Conservation (phyloP, 345 rosid species). For the Turnera subulata region DNA sequence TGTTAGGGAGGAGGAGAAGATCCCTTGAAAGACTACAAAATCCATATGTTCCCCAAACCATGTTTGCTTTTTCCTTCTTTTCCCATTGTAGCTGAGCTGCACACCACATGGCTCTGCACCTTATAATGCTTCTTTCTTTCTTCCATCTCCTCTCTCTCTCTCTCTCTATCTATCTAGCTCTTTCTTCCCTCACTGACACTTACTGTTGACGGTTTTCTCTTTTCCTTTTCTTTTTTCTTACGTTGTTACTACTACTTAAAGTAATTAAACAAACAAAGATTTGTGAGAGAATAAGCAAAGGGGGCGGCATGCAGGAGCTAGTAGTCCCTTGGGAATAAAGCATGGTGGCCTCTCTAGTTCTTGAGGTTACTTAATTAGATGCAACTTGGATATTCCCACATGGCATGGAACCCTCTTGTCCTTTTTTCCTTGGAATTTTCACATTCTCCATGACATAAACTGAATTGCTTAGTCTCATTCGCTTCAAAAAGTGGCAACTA, state of each 20-base stretch:
- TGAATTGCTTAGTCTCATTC: no score
- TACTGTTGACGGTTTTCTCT: constrained; percentile 17
- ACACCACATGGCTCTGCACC: constrained; percentile 49
- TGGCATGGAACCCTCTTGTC: constrained; percentile 61
- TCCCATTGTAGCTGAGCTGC: constrained; percentile 38
- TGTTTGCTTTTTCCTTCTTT: constrained; percentile 28
- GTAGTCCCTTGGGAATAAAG: constrained; percentile 43
- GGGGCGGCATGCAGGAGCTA: constrained; percentile 7
- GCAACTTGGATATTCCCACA: constrained; percentile 23
- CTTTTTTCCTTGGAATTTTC: constrained; percentile 66
- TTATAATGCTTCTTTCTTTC: neutral
- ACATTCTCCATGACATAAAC: constrained; percentile 29
- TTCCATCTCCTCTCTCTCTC: no score
- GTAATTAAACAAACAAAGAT: neutral
- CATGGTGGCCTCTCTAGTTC: constrained; percentile 19
- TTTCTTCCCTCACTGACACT: constrained; percentile 1
- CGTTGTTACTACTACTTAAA: no score
- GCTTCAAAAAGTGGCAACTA: neutral
- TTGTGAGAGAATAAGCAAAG: no score
- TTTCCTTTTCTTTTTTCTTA: neutral
- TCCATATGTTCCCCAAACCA: constrained; percentile 59
- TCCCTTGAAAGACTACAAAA: constrained; percentile 87
- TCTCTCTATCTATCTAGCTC: no score
- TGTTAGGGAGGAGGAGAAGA: constrained; percentile 43
- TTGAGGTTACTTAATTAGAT: constrained; percentile 28